Conservation (phyloP, 2,329 filamentous ascomycete genomes). For the Rhinocladiella similis region DNA sequence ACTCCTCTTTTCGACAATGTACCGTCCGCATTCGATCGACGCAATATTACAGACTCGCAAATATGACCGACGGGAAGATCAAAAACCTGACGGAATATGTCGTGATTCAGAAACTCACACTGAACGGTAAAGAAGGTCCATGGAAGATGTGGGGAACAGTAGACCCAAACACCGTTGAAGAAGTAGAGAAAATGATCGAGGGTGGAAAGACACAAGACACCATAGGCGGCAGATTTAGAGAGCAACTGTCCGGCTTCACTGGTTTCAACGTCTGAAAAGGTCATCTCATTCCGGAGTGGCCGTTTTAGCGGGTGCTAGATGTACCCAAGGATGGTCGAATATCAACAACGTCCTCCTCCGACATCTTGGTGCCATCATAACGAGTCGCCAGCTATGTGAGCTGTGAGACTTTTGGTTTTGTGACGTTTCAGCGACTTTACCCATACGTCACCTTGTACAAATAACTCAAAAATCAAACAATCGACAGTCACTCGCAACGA, state of each 20-base stretch:
- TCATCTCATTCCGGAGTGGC: too few species aligned
- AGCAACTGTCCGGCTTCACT: constrained; percentile 1
- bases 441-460: too few species aligned
- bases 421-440: too few species aligned
- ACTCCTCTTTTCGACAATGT: constrained; percentile 43
- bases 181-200: constrained; percentile 22
- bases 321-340: too few species aligned
- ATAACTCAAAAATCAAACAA: too few species aligned
- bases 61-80: not conserved
- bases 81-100: constrained; percentile 45
- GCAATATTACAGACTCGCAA: constrained; percentile 36
- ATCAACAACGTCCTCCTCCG: too few species aligned
- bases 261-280: not conserved
- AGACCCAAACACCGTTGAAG: constrained; percentile 19
- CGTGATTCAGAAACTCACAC: constrained; percentile 49
- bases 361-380: too few species aligned
- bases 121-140: constrained; percentile 41
- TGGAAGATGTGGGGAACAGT: constrained; percentile 53
- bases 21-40: constrained; percentile 40
- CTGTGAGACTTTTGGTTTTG: too few species aligned
- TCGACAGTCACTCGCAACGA: too few species aligned
- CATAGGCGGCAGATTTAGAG: not conserved
- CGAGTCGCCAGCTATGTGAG: too few species aligned
- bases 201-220: not conserved
- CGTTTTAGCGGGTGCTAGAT: too few species aligned